Base-by-base conservation (phyloP, 345 rosid species). In the Linum trigynum region DNA sequence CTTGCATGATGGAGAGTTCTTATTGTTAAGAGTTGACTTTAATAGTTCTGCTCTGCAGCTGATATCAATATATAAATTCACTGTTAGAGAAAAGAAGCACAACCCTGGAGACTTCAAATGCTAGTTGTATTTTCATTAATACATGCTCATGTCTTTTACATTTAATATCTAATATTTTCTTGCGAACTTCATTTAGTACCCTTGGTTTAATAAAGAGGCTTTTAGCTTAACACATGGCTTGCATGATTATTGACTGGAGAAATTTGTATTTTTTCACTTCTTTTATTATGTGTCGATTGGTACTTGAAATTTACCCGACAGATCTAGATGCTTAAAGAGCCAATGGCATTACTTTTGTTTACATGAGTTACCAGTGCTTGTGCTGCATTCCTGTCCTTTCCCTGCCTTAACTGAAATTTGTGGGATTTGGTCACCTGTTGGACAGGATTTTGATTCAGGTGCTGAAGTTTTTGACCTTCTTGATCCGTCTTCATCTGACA, bases 401-500 rank as follows among this genome's bases (percentile, higher is more conserved):
- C 41, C 3, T 43, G 55, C 10, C n/a, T 9, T 37, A 14, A 16
- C 16, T 38, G 57, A 9, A 12, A 5, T 60, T 42, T 38, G 32
- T 58, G 36, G 15, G 37, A 48, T 35, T 68, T 45, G 23, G 3
- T 74, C 72, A 48, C 9, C 9, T 48, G 14, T 48, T 48, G 53
- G 14, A 58, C 82, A 92, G 98, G 94, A 90, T 67, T 69, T 83
- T 23, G 82, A 79, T 55, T 67, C 85, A 45, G 81, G 77, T 37
- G 65, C 7, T 48, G 81, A 77, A 62, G 71, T 65, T 60, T 86
- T 83, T 72, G 78, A 90, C 57, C 85, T 90, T 77, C 70, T 85
- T 60, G 87, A 92, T 78, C 96, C 91, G 4, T 67, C 87, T 9
- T 77, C 92, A 65, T 73, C 85, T 64, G 74, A 74, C 62, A 75